Base-by-base conservation (phyloP, 805 yeast species). In the Nakazawaea anatomiae region DNA sequence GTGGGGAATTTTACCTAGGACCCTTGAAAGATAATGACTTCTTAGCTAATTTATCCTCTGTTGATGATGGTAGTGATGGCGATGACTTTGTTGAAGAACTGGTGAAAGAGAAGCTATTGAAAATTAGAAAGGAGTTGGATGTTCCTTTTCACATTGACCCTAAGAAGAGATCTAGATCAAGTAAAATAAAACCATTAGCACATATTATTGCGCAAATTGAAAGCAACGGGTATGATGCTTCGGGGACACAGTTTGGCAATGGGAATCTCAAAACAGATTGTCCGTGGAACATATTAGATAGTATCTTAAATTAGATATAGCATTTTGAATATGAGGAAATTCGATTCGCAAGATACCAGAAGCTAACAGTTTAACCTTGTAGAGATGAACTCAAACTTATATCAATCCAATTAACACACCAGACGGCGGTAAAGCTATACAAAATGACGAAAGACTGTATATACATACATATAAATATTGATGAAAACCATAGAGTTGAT, bases 101-200 rank as follows among this genome's bases (percentile, higher is more conserved):
- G 35, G 11, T 32, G 35, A 38, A n/a, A 38, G 7, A 6, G 18
- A 38, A n/a, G n/a, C n/a, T 47, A 4, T 12, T 8, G 6, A 6
- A 3, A 4, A 34, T 47, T n/a, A 4, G 11, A 1, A 9, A 40
- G 6, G 50, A 47, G 12, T 27, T 31, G 7, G 47, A 48, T 27
- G 25, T 10, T 27, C 51, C 51, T 6, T 36, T 48, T 27, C 42
- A 7, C 28, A n/a, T 48, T 14, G 25, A 29, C 18, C 51, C 51
- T n/a, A 25, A 25, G 5, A 48, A 43, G 12, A 7, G 44, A 12
- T 4, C 18, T 29, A 40, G 30, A 34, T 12, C 32, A 28, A 32
- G 40, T 6, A 35, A 44, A 18, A 35, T 14, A 12, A 14, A 27
- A 32, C 14, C 40, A 11, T 11, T 47, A 5, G 18, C 8, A 6